Base-by-base conservation (phyloP, 306 rosid genomes). In the Dryas octopetala region DNA sequence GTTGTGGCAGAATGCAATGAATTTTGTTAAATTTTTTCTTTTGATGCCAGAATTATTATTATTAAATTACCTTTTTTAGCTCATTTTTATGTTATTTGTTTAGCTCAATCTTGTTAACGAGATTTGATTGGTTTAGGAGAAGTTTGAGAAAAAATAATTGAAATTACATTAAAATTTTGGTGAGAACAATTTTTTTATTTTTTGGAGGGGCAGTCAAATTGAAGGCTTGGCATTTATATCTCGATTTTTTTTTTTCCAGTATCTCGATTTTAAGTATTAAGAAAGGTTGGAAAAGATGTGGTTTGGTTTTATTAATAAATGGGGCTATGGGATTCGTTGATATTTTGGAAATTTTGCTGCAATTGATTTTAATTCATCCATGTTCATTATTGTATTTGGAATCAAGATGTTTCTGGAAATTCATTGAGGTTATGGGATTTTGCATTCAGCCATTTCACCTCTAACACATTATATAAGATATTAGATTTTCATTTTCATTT, bases 341-440 rank as follows among this genome's bases (percentile, higher is more conserved):
- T 45, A 11, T 62, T 17, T 23, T 45, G 9, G 6, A 19, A 66
- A 8, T 40, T 40, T 28, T 50, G 32, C 69, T 43, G 59, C 57
- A 40, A 32, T 74, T 44, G 38, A 44, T 69, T 75, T 47, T 46
- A 58, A 44, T 58, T 32, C 32, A 12, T 57, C 23, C 14, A 12
- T 44, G 38, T 44, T 19, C 58, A 38, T 32, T 79, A 69, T 40
- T 41, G 16, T 66, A 50, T 58, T 69, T 74, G 59, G 13, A 77
- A 47, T 26, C 47, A 17, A 4, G 61, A 17, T 63, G 45, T 14
- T 54, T 55, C n/a, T 63, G 32, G 71, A n/a, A 62, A 28, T 62
- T 62, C 7, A 2, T 26, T 28, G 4, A 61, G 10, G 38, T 57
- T 52, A 52, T 52, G 14, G 62, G 28, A 65, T 66, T 72, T 60